A percentile compares a stretch with the other conserved stretches of the same genome.
phyloP scores from a whole-genome alignment of 192 early-diverging fungal species.

The Powellomyces hirtus region DNA sequence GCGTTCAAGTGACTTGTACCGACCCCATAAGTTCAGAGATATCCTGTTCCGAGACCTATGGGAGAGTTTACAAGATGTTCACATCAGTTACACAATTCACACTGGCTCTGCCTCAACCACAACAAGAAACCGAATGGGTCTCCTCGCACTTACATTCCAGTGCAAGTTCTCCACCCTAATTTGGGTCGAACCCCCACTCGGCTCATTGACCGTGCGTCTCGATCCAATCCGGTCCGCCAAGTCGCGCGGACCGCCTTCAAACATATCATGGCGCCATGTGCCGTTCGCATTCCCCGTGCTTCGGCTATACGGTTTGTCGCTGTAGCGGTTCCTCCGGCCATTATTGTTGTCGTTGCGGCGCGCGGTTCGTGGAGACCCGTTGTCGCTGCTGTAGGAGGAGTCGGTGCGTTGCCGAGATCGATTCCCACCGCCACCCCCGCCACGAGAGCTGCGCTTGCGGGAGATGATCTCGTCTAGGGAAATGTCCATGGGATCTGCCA shows the following conservation, averaged over 20 bases:
- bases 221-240: background rate
- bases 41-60: constrained; percentile 25
- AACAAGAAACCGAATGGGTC: background rate
- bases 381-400: background rate
- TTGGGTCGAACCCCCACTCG: background rate
- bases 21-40: constrained; percentile 29
- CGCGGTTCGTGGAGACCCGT: background rate
- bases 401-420: background rate
- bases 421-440: background rate
- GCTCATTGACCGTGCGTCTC: background rate
- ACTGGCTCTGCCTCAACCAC: background rate
- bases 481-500: constrained; percentile 27
- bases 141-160: constrained; percentile 23
- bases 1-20: no score
- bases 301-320: constrained; percentile 21
- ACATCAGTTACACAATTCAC: background rate
- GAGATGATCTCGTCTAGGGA: constrained; percentile 23
- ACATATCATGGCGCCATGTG: constrained; percentile 26
- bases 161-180: constrained; percentile 26
- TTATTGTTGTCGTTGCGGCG: background rate
- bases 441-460: background rate
- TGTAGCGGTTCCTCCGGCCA: background rate
- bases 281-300: constrained; percentile 15
- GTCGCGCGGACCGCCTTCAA: background rate
- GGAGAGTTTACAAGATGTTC: background rate